These are phyloP conservation scores for Aspergillus fructus DNA, from an alignment of 2,329 filamentous ascomycete genomes.

Conservation along the genomic window DNA sequence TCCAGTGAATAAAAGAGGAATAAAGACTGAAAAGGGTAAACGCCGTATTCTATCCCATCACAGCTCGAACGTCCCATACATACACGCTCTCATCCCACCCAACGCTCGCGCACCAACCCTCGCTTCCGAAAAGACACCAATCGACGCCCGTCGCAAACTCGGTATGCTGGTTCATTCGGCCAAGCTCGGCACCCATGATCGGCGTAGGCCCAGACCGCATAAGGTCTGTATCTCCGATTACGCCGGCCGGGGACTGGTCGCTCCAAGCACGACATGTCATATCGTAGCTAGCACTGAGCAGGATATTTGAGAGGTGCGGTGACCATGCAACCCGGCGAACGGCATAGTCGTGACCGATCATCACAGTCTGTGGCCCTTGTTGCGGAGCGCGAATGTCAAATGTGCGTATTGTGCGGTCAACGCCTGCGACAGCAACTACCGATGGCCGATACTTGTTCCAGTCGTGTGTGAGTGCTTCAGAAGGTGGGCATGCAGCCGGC, in stretches of 20 bases:
- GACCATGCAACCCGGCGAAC: conserved; percentile 86
- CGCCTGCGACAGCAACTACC: conserved; percentile 82
- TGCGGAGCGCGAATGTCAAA: conserved; percentile 83
- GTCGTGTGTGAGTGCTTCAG: conserved; percentile 89
- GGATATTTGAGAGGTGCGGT: conserved; percentile 83
- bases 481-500: conserved; percentile 55
- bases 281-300: conserved; percentile 91
- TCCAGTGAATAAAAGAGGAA: conserved; percentile 6
- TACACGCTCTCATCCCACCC: conserved; percentile 92
- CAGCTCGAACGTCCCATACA: conserved; percentile 81
- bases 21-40: conserved; percentile 4
- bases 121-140: conserved; percentile 94
- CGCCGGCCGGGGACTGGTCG: conserved; percentile 60
- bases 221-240: conserved; percentile 34
- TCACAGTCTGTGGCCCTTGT: conserved; percentile 68
- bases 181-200: conserved; percentile 67
- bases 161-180: conserved; percentile 87
- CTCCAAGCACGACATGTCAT: conserved; percentile 97
- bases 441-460: conserved; percentile 97
- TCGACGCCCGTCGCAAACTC: conserved; percentile 96
- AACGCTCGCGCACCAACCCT: conserved; percentile 92
- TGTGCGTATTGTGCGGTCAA: conserved; percentile 81
- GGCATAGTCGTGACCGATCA: conserved; percentile 88
- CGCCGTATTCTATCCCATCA: conserved; percentile 48
- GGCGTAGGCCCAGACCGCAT: conserved; percentile 41